Evolutionary conservation across 139 green algal genomes (phyloP), one percentile per base, ranked within the genome.

Genomic region (Marvania coccoides): DNA sequence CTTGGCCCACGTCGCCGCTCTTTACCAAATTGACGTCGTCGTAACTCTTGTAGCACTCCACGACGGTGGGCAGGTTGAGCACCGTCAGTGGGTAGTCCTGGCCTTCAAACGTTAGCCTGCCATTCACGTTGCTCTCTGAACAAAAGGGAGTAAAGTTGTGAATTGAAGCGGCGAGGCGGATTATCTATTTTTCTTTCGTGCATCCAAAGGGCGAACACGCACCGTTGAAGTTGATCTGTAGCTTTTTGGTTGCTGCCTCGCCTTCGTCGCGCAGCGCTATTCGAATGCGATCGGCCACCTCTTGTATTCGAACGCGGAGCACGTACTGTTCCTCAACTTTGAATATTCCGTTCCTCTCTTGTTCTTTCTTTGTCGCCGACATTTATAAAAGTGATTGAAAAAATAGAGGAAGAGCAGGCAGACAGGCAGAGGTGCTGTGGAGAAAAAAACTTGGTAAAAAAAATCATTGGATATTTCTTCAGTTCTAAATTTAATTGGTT

Each of bases 1-100:
- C 58, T 80, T 96, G 87, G 1, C 87, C 90, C 14, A 97, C 72
- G 63, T 97, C 88, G 9, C 67, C 76, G 9, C 73, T 85, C 61
- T 97, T 97, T 14, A 97, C 86, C 34, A 95, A 77, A 74, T 96
- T 88, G n/a, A 81, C 73, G 37, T 97, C 90, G 57, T 97, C 88
- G 31, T 90, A 85, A 4, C 89, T 96, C 70, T 97, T 97, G 81
- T 88, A 97, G 23, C 78, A 84, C 70, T 97, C 91, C 34, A 93
- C 80, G 6, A 95, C 75, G 2, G 70, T 83, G 5, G 91, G 91
- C 23, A 97, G 75, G 64, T 93, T 80, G 26, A 91, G 80, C 39
- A 97, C 67, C 2, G 67, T 53, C 0, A 91, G 74, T 0, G 71
- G 70, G 59, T 87, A 85, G 12, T 38, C 5, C 29, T 77, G 54